Evolutionary conservation across 2,329 filamentous ascomycete genomes (phyloP), one percentile per base, ranked within the genome.

Genomic region (Neonectria ditissima): DNA sequence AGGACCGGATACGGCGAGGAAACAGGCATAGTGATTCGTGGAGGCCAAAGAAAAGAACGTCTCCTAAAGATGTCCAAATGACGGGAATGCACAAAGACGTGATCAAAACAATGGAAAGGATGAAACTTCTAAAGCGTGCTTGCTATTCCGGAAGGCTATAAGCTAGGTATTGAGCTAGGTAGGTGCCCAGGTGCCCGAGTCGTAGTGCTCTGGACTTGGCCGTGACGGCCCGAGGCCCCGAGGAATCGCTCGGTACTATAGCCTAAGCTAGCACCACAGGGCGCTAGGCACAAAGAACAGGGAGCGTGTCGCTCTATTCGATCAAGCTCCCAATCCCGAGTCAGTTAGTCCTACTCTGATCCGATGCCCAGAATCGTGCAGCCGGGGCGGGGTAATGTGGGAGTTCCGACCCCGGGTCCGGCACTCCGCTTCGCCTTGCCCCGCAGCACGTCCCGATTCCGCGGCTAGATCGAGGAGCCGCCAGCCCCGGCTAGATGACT

Each of bases 1-100:
- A 85, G 62, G 13, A 69, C 50, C 4, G 79, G 79, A 62, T 80
- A 84, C 2, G 76, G 79, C 7, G 82, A 84, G 4, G 69, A 74
- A 76, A 81, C 76, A 39, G 79, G 75, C 83, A 85, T 82, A 13
- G 48, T 69, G 34, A 7, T n/a, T 37, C 13, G 48, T 69, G 62
- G 47, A 20, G n/a, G 47, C 22, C 30, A n/a, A 34, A n/a, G n/a
- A 6, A 20, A 22, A 4, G 22, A 48, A 50, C 41, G 20, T 9
- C 26, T 13, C 37, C 11, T n/a, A 37, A 18, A 24, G 13, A 9
- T n/a, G 26, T 14, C 10, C 14, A 18, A 32, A 20, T n/a, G 18
- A 50, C 18, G 18, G 14, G 9, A 18, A 30, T 48, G 5, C 6
- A 30, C 10, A 18, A 48, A 22, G 39, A 45, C 13, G 14, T 4